Conservation (phyloP, 1,284 basidiomycete genomes). For the Wolfiporia cocos region DNA sequence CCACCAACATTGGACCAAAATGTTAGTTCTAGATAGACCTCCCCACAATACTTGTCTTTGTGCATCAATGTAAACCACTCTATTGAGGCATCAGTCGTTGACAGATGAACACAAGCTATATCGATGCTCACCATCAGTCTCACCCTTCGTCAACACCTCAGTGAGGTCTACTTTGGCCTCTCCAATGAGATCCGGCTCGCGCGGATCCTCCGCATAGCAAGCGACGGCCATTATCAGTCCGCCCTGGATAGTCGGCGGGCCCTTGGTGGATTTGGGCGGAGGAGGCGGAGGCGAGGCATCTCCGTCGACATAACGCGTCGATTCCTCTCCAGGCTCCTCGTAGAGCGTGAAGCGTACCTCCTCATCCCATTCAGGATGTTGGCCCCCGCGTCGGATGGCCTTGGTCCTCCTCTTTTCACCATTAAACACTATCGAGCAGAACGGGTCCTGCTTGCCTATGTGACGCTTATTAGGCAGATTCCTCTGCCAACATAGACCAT, state of each 20-base stretch:
- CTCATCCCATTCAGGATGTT: slow-evolving; percentile 98
- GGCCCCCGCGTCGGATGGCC: slow-evolving; percentile 92
- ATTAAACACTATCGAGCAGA: slow-evolving; percentile 77
- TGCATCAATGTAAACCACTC: slow-evolving; percentile 91
- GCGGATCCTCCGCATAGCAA: slow-evolving; percentile 92
- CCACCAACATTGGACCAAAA: slow-evolving; percentile 89
- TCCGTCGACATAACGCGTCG: slow-evolving; percentile 41
- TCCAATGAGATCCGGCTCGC: slow-evolving; percentile 95
- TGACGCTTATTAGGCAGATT: slow-evolving; percentile 92
- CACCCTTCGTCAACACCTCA: slow-evolving; percentile 89
- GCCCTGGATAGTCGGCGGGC: slow-evolving; percentile 59
- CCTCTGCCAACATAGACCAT: slow-evolving; percentile 42
- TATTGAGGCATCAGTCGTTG: slow-evolving; percentile 25
- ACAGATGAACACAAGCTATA: not conserved
- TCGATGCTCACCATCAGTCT: slow-evolving; percentile 85
- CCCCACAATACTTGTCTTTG: slow-evolving; percentile 91
- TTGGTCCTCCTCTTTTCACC: slow-evolving; percentile 82
- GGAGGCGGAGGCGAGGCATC: slow-evolving; percentile 57
- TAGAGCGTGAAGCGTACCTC: slow-evolving; percentile 91
- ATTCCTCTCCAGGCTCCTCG: slow-evolving; percentile 71
- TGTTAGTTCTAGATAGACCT: slow-evolving; percentile 91
- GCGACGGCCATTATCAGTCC: slow-evolving; percentile 77
- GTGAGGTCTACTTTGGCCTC: slow-evolving; percentile 86
- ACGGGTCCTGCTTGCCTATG: slow-evolving; percentile 98
- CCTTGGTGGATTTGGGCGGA: slow-evolving; percentile 43